Evolutionary conservation across 2,329 filamentous ascomycete genomes (phyloP), one percentile per base, ranked within the genome.

Genomic region (Clarireedia hainanense): DNA sequence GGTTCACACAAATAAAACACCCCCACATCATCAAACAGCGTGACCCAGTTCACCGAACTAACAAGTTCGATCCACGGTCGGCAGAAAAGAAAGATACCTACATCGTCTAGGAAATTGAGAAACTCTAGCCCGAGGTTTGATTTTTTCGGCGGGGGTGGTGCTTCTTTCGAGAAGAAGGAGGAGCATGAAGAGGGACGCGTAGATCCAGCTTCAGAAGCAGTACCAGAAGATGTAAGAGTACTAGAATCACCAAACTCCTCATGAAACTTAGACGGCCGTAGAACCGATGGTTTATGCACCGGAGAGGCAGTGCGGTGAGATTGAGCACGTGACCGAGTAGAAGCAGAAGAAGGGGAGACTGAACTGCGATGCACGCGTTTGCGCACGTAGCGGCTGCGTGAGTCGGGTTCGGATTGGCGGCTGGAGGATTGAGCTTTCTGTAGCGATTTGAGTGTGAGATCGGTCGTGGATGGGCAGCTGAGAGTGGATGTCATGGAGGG

Each of bases 41-140:
- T 61, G 2, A 64, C 46, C 36, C 61, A 49, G 6, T 61, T 27
- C 34, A 60, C 43, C 7, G 10, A 4, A 36, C 57, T 46, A 4
- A 55, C 47, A 30, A 62, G 10, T 24, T 58, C 55, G 9, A 47
- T 30, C 15, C 65, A 47, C 6, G 63, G 62, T 42, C 47, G 53
- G 42, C 58, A 57, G 9, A 65, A 43, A 3, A 65, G 14, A 17
- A 56, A 24, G 27, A 65, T 63, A 5, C 64, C 63, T 17, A 65
- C 39, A 47, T 66, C 64, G 50, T 66, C 64, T 37, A 65, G 27
- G 54, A 63, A 57, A 46, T 64, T 59, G 37, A 63, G 51, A 12
- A 59, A 54, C 49, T 52, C 20, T 14, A 55, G n/a, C 20, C 20
- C 20, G 20, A 20, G 20, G 20, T 20, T 20, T 20, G 20, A 20